A percentile compares a stretch with the other conserved stretches of the same genome.
phyloP scores from a whole-genome alignment of 2,329 filamentous ascomycete species.

The Dryadomyces quercus-mongolicae region DNA sequence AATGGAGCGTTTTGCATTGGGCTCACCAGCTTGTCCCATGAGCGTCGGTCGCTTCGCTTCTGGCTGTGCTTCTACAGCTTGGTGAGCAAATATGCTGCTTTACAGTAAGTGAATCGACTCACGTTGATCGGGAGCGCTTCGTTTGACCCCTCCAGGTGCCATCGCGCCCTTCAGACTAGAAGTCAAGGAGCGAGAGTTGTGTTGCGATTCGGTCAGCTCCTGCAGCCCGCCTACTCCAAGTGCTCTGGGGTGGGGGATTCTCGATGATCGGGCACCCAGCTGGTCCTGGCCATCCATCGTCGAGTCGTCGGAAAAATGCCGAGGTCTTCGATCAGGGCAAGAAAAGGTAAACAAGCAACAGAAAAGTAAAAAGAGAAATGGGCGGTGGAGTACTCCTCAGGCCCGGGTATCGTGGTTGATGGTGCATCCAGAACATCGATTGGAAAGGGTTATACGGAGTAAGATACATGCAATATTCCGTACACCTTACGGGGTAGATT shows the following conservation, averaged over 20 bases:
- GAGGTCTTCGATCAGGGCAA: not conserved
- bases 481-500: not conserved
- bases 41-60: slow-evolving; percentile 50
- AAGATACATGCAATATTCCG: too few relatives aligned
- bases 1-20: slow-evolving; percentile 18
- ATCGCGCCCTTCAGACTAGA: slow-evolving; percentile 18
- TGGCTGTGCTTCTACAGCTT: slow-evolving; percentile 33
- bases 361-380: too few relatives aligned
- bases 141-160: slow-evolving; percentile 34
- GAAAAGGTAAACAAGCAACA: not conserved
- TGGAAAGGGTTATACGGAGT: too few relatives aligned
- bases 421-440: too few relatives aligned
- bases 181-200: slow-evolving; percentile 34
- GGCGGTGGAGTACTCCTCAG: too few relatives aligned
- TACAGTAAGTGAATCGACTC: slow-evolving; percentile 5
- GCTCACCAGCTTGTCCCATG: slow-evolving; percentile 41
- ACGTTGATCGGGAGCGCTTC: slow-evolving; percentile 21
- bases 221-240: slow-evolving; percentile 23
- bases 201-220: slow-evolving; percentile 49
- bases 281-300: slow-evolving; percentile 10
- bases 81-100: not conserved
- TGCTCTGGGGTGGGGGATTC: slow-evolving; percentile 11
- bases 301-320: not conserved
- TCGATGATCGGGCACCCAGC: slow-evolving; percentile 10
- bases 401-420: too few relatives aligned